phyloP scores from a whole-genome alignment of 495 filamentous ascomycete species.

The Choiromyces venosus region DNA sequence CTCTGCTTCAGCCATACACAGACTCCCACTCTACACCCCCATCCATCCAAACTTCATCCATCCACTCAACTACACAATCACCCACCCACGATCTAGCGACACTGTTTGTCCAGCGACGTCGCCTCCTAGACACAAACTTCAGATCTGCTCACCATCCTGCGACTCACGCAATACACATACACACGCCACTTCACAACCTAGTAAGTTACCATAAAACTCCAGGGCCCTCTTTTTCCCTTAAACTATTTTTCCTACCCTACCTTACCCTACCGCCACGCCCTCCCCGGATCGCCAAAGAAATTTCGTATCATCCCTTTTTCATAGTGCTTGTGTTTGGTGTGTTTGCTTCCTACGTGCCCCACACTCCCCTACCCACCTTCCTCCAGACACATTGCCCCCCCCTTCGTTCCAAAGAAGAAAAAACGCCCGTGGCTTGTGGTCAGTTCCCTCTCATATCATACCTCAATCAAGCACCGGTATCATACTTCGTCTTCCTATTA shows the following conservation, averaged over 20 bases:
- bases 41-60: neutral
- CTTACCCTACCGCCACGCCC: neutral
- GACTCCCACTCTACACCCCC: neutral
- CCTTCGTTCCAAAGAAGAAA: neutral
- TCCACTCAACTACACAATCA: neutral
- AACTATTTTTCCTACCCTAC: neutral
- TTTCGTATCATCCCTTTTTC: neutral
- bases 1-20: neutral
- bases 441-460: neutral
- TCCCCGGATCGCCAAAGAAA: constrained; percentile 1
- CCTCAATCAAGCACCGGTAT: neutral
- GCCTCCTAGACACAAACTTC: neutral
- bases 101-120: neutral
- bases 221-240: neutral
- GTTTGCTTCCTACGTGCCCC: neutral
- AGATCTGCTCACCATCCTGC: neutral
- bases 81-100: neutral
- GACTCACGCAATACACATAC: neutral
- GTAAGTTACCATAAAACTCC: neutral
- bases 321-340: neutral
- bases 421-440: neutral
- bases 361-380: neutral
- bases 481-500: neutral
- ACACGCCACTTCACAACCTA: neutral
- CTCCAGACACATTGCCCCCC: neutral